These are phyloP conservation scores for Pichia gijzeniarum DNA, from an alignment of 805 yeast genomes.

Conservation along the genomic window DNA sequence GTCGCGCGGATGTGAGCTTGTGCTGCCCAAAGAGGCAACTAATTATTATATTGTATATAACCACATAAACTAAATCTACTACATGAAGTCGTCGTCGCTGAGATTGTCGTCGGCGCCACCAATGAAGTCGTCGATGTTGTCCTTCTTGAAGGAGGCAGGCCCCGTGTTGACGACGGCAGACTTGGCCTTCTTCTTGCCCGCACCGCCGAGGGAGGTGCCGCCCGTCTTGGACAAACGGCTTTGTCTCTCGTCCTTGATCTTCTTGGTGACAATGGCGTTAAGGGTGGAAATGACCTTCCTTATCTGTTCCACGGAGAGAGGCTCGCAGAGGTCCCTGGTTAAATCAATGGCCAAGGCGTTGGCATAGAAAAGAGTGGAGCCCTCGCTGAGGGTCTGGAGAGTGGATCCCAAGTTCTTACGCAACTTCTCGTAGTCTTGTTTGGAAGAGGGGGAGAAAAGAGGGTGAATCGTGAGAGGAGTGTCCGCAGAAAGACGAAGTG, in stretches of 20 bases:
- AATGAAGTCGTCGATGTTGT: constrained; percentile 46
- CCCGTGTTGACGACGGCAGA: constrained; percentile 60
- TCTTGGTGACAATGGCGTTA: constrained; percentile 74
- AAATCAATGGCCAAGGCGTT: constrained; percentile 77
- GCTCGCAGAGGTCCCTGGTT: constrained; percentile 76
- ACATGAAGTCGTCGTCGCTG: constrained; percentile 83
- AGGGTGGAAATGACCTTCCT: constrained; percentile 83
- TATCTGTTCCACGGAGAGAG: constrained; percentile 73
- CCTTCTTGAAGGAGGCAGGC: constrained; percentile 51
- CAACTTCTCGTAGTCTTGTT: constrained; percentile 71
- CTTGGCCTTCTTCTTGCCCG: constrained; percentile 92
- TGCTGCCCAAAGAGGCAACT: no score
- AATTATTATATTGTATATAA: no score
- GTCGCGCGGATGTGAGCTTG: neutral
- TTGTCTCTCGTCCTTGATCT: constrained; percentile 84
- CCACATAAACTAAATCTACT: no score
- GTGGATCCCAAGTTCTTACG: constrained; percentile 65
- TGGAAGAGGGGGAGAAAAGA: constrained; percentile 75
- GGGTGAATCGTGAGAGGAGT: constrained; percentile 72
- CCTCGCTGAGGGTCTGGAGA: constrained; percentile 52
- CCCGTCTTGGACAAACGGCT: constrained; percentile 77
- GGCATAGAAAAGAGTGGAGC: constrained; percentile 60
- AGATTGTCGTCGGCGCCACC: constrained; percentile 59
- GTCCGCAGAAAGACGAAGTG: constrained; percentile 42
- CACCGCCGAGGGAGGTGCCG: constrained; percentile 86